phyloP scores from a whole-genome alignment of 768 basidiomycete species.

The Suillus sp. region DNA sequence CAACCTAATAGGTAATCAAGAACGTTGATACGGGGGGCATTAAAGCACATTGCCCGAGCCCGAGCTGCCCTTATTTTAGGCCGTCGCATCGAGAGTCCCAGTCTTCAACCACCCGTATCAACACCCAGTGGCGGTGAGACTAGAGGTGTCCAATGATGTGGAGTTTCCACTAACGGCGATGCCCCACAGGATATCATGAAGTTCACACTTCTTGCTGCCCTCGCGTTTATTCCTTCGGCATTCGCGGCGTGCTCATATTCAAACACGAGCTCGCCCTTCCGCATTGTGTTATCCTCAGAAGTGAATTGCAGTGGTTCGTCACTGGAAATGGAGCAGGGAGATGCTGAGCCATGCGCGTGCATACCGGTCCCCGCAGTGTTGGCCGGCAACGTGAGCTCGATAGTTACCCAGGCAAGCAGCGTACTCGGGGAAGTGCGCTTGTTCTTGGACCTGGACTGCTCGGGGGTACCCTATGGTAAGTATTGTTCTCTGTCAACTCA shows the following conservation, averaged over 20 bases:
- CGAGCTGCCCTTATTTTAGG: not conserved
- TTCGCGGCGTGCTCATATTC: not conserved
- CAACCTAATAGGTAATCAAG: not conserved
- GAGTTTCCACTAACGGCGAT: not conserved
- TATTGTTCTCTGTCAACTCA: not conserved
- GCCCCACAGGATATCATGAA: not conserved
- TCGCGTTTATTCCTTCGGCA: not conserved
- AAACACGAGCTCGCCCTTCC: not conserved
- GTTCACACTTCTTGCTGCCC: not conserved
- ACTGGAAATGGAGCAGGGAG: not conserved
- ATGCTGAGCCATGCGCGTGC: not conserved
- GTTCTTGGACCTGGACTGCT: not conserved
- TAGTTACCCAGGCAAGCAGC: not conserved
- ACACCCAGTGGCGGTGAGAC: not conserved
- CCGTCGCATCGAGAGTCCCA: not conserved
- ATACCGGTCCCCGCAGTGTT: not conserved
- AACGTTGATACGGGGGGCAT: not conserved
- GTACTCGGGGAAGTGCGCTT: not conserved
- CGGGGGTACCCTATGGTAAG: not conserved
- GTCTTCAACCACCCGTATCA: not conserved
- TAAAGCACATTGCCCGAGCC: not conserved
- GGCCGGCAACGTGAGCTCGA: not conserved
- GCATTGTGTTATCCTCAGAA: not conserved
- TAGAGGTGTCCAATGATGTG: not conserved
- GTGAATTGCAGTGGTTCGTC: not conserved